Evolutionary conservation across 495 filamentous ascomycete species (phyloP).

Genomic region (Elaphomyces granulatus): DNA sequence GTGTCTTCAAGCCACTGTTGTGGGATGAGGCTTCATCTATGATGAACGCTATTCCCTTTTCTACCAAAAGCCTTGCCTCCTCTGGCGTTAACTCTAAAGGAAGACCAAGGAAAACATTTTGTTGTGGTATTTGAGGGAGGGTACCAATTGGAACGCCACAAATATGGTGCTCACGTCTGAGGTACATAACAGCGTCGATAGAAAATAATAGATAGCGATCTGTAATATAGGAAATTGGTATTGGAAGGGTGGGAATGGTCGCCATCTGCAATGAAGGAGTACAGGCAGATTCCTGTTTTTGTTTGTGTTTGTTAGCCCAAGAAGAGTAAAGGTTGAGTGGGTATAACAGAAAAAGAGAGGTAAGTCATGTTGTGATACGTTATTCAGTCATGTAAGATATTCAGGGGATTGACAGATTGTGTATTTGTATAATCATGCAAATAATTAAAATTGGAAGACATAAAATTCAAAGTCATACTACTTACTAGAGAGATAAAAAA

Average conservation of each 20-base stretch:
- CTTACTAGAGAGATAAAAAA: no score
- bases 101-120: slow-evolving; percentile 86
- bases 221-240: slow-evolving; percentile 72
- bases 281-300: no score
- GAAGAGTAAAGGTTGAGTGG: neutral
- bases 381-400: slow-evolving; percentile 37
- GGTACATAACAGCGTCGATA: slow-evolving; percentile 61
- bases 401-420: slow-evolving; percentile 92
- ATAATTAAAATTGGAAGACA: no score
- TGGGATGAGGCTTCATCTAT: slow-evolving; percentile 63
- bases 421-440: slow-evolving; percentile 60
- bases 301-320: neutral
- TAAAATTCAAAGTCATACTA: no score
- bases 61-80: slow-evolving; percentile 71
- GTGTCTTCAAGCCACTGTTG: slow-evolving; percentile 38
- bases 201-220: slow-evolving; percentile 83
- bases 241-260: slow-evolving; percentile 33
- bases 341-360: slow-evolving; percentile 2
- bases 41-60: slow-evolving; percentile 63
- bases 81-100: slow-evolving; percentile 84
- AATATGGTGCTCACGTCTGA: slow-evolving; percentile 70
- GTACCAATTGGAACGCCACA: slow-evolving; percentile 77
- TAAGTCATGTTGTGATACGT: slow-evolving; percentile 33
- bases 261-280: slow-evolving; percentile 19
- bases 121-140: slow-evolving; percentile 79